These are phyloP conservation scores for Pseudohalonectria lignicola DNA, from an alignment of 2,329 filamentous ascomycete species.

Conservation along the genomic window DNA sequence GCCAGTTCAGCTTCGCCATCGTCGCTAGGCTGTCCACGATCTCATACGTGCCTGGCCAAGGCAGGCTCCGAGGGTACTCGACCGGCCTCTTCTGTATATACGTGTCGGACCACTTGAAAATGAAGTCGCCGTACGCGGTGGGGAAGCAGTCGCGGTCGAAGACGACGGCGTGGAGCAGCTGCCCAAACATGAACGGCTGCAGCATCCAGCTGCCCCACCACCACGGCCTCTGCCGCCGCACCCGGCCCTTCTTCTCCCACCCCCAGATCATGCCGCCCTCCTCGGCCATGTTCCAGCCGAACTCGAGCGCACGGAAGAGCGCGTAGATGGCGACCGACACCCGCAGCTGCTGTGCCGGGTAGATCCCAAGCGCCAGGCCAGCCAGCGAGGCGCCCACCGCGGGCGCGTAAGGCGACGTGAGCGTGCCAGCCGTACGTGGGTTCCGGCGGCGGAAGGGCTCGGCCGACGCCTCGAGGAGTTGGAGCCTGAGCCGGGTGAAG, in stretches of 20 bases:
- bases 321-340: constrained; percentile 74
- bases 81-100: constrained; percentile 68
- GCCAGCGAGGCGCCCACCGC: constrained; percentile 85
- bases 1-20: constrained; percentile 77
- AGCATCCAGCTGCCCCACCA: constrained; percentile 81
- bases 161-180: constrained; percentile 64
- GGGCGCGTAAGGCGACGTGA: constrained; percentile 77
- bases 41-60: constrained; percentile 66
- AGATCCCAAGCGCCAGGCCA: constrained; percentile 71
- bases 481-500: constrained; percentile 66
- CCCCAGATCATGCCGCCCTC: constrained; percentile 60
- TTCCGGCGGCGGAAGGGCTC: constrained; percentile 75
- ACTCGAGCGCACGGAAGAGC: constrained; percentile 73
- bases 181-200: constrained; percentile 65
- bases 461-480: constrained; percentile 70
- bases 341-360: constrained; percentile 54
- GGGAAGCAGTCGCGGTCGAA: constrained; percentile 70
- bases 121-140: constrained; percentile 31
- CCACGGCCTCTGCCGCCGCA: constrained; percentile 57
- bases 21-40: constrained; percentile 73
- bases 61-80: constrained; percentile 51
- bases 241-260: constrained; percentile 33
- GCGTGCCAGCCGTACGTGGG: constrained; percentile 57
- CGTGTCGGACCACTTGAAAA: constrained; percentile 63
- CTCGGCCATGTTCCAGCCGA: constrained; percentile 74